These are phyloP conservation scores for Lentinus brumalis DNA, from an alignment of 768 basidiomycete species.

Conservation along the genomic window DNA sequence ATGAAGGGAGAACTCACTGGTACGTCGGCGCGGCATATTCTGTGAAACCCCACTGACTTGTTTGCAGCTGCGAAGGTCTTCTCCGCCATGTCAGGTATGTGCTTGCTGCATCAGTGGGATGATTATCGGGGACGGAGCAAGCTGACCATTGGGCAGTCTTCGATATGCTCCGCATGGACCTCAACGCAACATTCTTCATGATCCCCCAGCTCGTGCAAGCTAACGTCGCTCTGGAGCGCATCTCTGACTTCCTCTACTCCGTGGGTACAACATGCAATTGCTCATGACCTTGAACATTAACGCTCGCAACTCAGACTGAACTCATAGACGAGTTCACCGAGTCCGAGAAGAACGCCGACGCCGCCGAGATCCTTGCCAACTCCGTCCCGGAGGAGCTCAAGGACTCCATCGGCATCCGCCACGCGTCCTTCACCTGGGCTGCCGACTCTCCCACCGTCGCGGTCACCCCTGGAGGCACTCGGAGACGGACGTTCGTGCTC, in stretches of 20 bases:
- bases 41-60: background rate
- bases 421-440: slow-evolving; percentile 23
- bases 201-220: slow-evolving; percentile 14
- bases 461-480: slow-evolving; percentile 6
- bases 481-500: slow-evolving; percentile 24
- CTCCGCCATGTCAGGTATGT: slow-evolving; percentile 20
- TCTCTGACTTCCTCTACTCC: slow-evolving; percentile 42
- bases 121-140: background rate
- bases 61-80: slow-evolving; percentile 17
- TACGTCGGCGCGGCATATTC: background rate
- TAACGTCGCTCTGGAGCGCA: slow-evolving; percentile 43
- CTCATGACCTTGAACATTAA: background rate
- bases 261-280: slow-evolving; percentile 27
- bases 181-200: background rate
- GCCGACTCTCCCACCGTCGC: slow-evolving; percentile 1
- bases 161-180: slow-evolving; percentile 16
- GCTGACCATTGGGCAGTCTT: slow-evolving; percentile 1
- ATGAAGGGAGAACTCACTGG: slow-evolving; percentile 40
- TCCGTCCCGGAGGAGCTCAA: slow-evolving; percentile 3
- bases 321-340: slow-evolving; percentile 21
- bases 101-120: too few relatives aligned
- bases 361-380: background rate
- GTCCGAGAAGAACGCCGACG: background rate
- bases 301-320: slow-evolving; percentile 17
- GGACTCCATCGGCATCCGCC: slow-evolving; percentile 18